These are phyloP conservation scores for Theileria annulata DNA, from an alignment of 169 alveolate genomes.

Conservation along the genomic window DNA sequence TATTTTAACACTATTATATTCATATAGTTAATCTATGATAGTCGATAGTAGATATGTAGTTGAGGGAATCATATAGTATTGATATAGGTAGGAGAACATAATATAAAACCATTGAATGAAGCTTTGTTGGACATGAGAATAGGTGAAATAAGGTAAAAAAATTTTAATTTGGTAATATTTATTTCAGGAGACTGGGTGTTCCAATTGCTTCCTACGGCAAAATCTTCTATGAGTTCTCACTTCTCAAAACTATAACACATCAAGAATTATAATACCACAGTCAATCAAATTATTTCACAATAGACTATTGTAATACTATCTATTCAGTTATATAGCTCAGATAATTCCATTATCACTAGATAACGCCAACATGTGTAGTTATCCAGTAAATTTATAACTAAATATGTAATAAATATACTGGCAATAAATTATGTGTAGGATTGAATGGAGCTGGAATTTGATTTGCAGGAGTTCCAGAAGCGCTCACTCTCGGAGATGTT, in stretches of 20 bases:
- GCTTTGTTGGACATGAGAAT: slow-evolving; percentile 75
- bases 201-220: slow-evolving; percentile 70
- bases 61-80: too few relatives aligned
- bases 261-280: neutral
- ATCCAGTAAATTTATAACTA: too few relatives aligned
- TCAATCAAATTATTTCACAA: neutral
- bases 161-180: neutral
- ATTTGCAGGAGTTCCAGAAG: slow-evolving; percentile 45
- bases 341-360: too few relatives aligned
- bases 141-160: slow-evolving; percentile 71
- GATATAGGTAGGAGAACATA: slow-evolving; percentile 73
- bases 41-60: too few relatives aligned
- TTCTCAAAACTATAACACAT: slow-evolving; percentile 30
- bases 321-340: too few relatives aligned
- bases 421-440: too few relatives aligned
- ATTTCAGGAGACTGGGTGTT: slow-evolving; percentile 72
- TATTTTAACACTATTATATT: too few relatives aligned
- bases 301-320: too few relatives aligned
- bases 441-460: slow-evolving; percentile 34
- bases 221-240: slow-evolving; percentile 70
- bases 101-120: slow-evolving; percentile 65
- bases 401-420: too few relatives aligned
- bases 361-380: too few relatives aligned
- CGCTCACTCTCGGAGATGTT: slow-evolving; percentile 51
- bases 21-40: too few relatives aligned